A percentile compares a stretch with the other conserved stretches of the same genome.
Evolutionary conservation across 306 rosid genomes (phyloP).

Genomic region (Neltuma alba): DNA sequence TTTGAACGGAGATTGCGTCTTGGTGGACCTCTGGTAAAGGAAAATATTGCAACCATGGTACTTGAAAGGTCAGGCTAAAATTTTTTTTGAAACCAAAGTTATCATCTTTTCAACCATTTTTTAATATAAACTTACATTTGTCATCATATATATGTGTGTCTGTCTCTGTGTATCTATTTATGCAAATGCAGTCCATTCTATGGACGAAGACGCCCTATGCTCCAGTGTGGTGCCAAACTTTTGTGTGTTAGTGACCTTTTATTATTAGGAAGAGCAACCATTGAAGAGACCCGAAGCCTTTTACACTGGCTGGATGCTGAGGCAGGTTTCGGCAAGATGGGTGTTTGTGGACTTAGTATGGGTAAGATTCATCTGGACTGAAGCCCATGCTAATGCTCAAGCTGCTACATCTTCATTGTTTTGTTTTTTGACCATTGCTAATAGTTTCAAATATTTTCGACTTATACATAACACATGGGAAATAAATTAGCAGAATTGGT

Average conservation of each 20-base stretch:
- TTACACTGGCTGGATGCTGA: constrained; percentile 88
- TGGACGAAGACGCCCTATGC: constrained; percentile 92
- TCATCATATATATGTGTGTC: not conserved
- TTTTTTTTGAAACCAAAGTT: constrained; percentile 25
- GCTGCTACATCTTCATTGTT: constrained; percentile 28
- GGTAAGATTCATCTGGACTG: constrained; percentile 60
- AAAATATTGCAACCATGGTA: constrained; percentile 96
- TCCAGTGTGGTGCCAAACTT: constrained; percentile 90
- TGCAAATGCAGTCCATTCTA: constrained; percentile 87
- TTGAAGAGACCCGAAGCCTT: constrained; percentile 94
- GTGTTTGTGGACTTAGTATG: constrained; percentile 99
- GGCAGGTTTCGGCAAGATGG: constrained; percentile 93
- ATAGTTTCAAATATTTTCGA: not conserved
- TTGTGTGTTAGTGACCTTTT: constrained; percentile 98
- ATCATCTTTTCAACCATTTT: not conserved
- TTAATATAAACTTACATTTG: constrained; percentile 18
- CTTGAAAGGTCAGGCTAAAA: constrained; percentile 80
- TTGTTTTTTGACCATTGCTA: constrained; percentile 18
- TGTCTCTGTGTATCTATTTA: not conserved
- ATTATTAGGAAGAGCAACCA: constrained; percentile 93
- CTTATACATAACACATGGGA: constrained; percentile 3
- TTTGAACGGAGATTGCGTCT: constrained; percentile 91
- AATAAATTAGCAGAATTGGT: constrained; percentile 24
- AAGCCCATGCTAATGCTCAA: constrained; percentile 28
- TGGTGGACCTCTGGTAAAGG: constrained; percentile 86